Conservation (phyloP, 83 land plant species). For the Diphasiastrum complanatum region DNA sequence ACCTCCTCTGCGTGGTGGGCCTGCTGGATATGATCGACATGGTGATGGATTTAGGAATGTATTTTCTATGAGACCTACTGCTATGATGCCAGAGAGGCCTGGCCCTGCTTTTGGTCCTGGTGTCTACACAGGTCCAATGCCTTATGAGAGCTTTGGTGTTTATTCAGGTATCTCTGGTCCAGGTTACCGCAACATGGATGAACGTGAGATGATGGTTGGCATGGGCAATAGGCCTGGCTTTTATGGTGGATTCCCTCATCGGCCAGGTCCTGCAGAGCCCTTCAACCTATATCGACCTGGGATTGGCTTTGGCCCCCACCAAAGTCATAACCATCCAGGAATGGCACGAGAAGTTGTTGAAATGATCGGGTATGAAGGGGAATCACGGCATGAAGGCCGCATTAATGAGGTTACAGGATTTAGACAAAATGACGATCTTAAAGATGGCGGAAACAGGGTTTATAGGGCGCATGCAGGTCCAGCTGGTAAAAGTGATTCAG, state of each 20-base stretch:
- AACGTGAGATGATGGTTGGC: slow-evolving; percentile 2
- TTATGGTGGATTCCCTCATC: neutral
- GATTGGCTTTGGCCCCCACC: neutral
- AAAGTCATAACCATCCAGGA: neutral
- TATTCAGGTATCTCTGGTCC: neutral
- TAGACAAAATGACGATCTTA: neutral
- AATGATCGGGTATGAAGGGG: neutral
- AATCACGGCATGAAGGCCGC: too few relatives aligned
- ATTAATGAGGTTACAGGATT: neutral
- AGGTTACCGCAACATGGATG: slow-evolving; percentile 4
- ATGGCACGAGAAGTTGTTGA: neutral
- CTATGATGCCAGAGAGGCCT: neutral
- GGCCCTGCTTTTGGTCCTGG: too few relatives aligned
- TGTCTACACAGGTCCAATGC: neutral
- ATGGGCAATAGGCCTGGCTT: neutral
- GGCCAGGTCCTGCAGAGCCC: neutral
- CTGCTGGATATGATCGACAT: slow-evolving; percentile 11
- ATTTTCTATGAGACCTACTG: neutral
- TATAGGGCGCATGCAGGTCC: neutral
- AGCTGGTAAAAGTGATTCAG: neutral
- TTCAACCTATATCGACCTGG: neutral
- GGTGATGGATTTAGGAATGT: too few relatives aligned
- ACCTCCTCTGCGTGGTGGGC: neutral
- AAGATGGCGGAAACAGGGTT: too few relatives aligned
- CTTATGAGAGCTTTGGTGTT: neutral